Conservation (phyloP, 2,329 filamentous ascomycete species). For the Fusarium foetens region DNA sequence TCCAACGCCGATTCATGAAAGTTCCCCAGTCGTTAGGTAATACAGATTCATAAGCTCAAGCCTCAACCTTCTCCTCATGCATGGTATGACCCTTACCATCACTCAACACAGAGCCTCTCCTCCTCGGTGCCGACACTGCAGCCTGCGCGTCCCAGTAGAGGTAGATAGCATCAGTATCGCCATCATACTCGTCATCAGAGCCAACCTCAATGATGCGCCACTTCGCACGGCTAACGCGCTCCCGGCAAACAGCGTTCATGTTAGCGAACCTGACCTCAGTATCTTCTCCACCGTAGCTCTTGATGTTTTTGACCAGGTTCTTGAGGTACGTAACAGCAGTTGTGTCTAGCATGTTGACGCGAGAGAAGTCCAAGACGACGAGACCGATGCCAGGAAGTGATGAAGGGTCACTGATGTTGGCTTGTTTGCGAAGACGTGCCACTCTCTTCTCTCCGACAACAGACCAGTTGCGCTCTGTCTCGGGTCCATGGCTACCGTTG, state of each 20-base stretch:
- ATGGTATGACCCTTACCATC: conserved; percentile 24
- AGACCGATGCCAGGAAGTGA: conserved; percentile 54
- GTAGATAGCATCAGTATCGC: conserved; percentile 12
- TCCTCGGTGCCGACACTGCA: conserved; percentile 34
- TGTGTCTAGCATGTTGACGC: conserved; percentile 63
- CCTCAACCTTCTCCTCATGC: conserved; percentile 36
- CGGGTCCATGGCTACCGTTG: conserved; percentile 45
- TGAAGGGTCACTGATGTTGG: conserved; percentile 47
- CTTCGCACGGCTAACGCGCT: conserved; percentile 52
- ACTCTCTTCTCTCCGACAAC: conserved; percentile 61
- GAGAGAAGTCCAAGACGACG: conserved; percentile 63
- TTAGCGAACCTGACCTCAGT: conserved; percentile 61
- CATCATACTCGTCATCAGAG: conserved; percentile 5
- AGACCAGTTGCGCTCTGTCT: conserved; percentile 62
- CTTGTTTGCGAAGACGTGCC: conserved; percentile 54
- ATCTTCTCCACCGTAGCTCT: conserved; percentile 58
- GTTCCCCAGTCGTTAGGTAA: background rate
- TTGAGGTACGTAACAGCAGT: conserved; percentile 62
- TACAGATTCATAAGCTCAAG: background rate
- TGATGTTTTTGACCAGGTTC: conserved; percentile 59
- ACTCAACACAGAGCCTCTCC: conserved; percentile 17
- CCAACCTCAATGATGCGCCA: conserved; percentile 46
- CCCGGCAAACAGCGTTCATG: conserved; percentile 54
- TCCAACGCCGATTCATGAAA: background rate
- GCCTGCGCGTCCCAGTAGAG: conserved; percentile 30